Conservation (phyloP, 306 rosid genomes). For the Fragaria iinumae region DNA sequence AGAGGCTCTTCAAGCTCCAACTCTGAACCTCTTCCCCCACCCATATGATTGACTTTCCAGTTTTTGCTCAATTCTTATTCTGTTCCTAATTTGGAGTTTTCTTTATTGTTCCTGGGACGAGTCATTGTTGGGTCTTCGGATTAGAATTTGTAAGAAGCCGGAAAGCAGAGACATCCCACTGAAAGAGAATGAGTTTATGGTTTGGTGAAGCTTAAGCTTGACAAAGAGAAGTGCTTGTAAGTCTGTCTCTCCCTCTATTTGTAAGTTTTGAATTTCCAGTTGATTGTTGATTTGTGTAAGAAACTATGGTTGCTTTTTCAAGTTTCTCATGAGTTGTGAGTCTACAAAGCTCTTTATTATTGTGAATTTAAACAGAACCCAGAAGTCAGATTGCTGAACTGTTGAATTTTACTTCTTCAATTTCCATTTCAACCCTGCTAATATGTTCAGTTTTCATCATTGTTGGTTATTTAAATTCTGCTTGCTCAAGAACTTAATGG, state of each 20-base stretch:
- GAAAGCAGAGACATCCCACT: not conserved
- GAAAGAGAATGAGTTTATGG: constrained; percentile 13
- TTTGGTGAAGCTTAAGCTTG: constrained; percentile 22
- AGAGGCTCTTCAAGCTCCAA: constrained; percentile 14
- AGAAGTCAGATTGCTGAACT: not conserved
- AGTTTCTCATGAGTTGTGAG: not conserved
- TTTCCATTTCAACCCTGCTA: not conserved
- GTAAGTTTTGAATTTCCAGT: not conserved
- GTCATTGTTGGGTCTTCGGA: constrained; percentile 5
- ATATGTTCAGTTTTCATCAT: constrained; percentile 17
- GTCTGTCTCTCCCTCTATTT: constrained; percentile 23
- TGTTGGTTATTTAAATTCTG: constrained; percentile 10
- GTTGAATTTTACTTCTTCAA: not conserved
- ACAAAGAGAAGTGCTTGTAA: constrained; percentile 29
- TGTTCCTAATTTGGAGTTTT: not conserved
- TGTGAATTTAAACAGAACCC: not conserved
- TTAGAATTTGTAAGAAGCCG: not conserved
- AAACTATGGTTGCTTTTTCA: constrained; percentile 17
- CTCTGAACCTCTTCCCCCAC: constrained; percentile 10
- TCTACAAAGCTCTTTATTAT: not conserved
- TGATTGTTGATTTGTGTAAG: constrained; percentile 15
- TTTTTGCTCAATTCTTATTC: constrained; percentile 6
- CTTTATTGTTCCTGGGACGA: not conserved
- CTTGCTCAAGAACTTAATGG: not conserved
- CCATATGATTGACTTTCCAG: constrained; percentile 11